Base-by-base conservation (phyloP, 345 rosid species). In the Citropsis articulata region DNA sequence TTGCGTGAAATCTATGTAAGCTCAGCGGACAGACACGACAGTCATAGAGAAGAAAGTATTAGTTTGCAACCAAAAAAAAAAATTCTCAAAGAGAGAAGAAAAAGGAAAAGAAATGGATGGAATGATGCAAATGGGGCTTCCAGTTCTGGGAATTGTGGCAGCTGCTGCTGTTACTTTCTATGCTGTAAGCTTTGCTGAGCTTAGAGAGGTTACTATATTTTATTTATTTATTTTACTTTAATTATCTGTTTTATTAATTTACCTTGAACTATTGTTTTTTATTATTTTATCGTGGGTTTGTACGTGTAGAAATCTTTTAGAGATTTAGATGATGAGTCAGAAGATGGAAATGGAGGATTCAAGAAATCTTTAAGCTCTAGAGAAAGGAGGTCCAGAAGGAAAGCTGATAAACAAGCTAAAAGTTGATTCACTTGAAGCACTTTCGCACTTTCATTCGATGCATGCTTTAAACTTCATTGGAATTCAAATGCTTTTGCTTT, bases 91-190 rank as follows among this genome's bases (percentile, higher is more conserved):
- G 6, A 45, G 8, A 27, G 19, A 0, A 16, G 19, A 0, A 27
- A 25, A n/a, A 45, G 7, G 36, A n/a, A 64, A n/a, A n/a, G 9
- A 45, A 31, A 90, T 92, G 97, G 94, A 92, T 60, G 92, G 81
- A 40, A 81, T 83, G 25, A 73, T 84, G 87, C 97, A 92, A 69
- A 66, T 90, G 14, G 94, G 87, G 7, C 79, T 91, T 48, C 92
- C 96, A 56, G 80, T 91, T 71, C 84, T 87, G 18, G 94, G 91
- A 66, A 90, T 90, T 18, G 78, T 87, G 16, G 95, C 91, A 12
- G 93, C 88, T 70, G 92, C 92, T 0, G 96, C 86, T 24, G 87
- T 86, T 66, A 90, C 94, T 22, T 90, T 89, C 86, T 91, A 90
- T 78, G 93, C 74, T 18, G 93, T 90, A 2, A 91, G 94, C 89